These are phyloP conservation scores for Xylariaceae sp. DNA, from an alignment of 2,329 filamentous ascomycete genomes.

Conservation along the genomic window DNA sequence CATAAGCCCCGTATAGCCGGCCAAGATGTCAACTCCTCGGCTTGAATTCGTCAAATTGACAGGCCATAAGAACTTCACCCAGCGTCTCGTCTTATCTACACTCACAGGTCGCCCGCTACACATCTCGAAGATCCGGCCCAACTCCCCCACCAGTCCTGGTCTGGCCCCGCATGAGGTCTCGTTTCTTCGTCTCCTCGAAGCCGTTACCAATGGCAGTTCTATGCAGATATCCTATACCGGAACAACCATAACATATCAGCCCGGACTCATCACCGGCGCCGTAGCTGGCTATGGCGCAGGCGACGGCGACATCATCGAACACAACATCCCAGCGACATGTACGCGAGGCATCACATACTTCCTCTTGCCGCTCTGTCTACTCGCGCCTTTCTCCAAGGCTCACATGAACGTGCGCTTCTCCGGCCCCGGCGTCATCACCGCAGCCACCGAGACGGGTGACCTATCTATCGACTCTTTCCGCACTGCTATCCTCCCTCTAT, in stretches of 20 bases:
- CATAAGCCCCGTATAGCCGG: constrained; percentile 4
- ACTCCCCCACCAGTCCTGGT: constrained; percentile 79
- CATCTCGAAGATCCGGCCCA: constrained; percentile 88
- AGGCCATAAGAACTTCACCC: constrained; percentile 73
- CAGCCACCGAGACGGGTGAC: constrained; percentile 76
- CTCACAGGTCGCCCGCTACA: constrained; percentile 84
- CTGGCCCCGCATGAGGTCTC: constrained; percentile 91
- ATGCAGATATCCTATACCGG: constrained; percentile 97
- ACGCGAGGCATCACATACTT: constrained; percentile 85
- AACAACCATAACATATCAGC: constrained; percentile 86
- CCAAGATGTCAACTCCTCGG: constrained; percentile 31
- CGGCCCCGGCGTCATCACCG: constrained; percentile 88
- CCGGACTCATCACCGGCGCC: constrained; percentile 84
- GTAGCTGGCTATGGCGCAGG: constrained; percentile 64
- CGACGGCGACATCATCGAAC: constrained; percentile 68
- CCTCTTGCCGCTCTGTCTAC: constrained; percentile 77
- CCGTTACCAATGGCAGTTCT: constrained; percentile 88
- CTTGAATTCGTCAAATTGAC: constrained; percentile 68
- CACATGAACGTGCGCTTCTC: constrained; percentile 86
- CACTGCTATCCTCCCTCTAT: constrained; percentile 85
- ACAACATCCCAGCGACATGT: constrained; percentile 72
- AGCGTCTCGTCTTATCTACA: constrained; percentile 83
- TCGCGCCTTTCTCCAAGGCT: constrained; percentile 89
- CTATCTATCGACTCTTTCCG: constrained; percentile 89
- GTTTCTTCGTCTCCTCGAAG: constrained; percentile 88